Percentiles rank a stretch among this genome's conserved stretches.
These are phyloP conservation scores for Copromyces sp. DNA, from an alignment of 495 filamentous ascomycete species.

Conservation along the genomic window DNA sequence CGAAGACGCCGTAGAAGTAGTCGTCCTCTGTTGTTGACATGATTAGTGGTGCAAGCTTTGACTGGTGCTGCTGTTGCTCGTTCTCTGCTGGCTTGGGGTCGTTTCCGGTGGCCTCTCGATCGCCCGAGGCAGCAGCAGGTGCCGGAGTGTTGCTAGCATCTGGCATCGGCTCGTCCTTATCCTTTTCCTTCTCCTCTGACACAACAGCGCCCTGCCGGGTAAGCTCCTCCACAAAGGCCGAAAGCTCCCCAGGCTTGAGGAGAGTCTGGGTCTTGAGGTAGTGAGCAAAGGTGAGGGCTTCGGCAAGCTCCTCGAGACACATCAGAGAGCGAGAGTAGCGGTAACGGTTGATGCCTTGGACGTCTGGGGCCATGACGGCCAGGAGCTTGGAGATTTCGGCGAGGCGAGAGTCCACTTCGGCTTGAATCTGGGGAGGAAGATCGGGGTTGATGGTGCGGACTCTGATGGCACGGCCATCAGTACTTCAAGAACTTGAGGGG, in stretches of 20 bases:
- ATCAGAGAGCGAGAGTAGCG: slow-evolving; percentile 81
- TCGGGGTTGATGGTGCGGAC: slow-evolving; percentile 53
- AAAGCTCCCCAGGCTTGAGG: slow-evolving; percentile 52
- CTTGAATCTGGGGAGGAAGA: slow-evolving; percentile 53
- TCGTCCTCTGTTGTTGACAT: slow-evolving; percentile 67
- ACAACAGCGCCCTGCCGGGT: slow-evolving; percentile 9
- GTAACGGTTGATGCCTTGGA: slow-evolving; percentile 67
- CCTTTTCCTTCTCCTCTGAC: not conserved
- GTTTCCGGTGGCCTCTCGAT: not conserved
- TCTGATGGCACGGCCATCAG: slow-evolving; percentile 9
- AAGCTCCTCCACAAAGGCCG: slow-evolving; percentile 31
- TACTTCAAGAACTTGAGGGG: not conserved
- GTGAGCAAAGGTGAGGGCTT: slow-evolving; percentile 74
- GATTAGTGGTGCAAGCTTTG: slow-evolving; percentile 21
- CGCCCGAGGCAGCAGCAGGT: not conserved
- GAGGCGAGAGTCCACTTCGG: slow-evolving; percentile 53
- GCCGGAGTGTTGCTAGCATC: slow-evolving; percentile 8
- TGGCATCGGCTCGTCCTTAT: slow-evolving; percentile 19
- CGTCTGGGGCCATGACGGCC: slow-evolving; percentile 53
- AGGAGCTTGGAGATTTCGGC: slow-evolving; percentile 61
- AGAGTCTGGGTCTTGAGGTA: slow-evolving; percentile 72
- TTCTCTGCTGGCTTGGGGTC: not conserved
- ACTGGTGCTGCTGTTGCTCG: not conserved
- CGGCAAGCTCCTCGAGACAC: slow-evolving; percentile 86
- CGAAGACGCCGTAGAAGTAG: slow-evolving; percentile 85